Conservation (phyloP, 768 basidiomycete genomes). For the Dentipellis sp. region DNA sequence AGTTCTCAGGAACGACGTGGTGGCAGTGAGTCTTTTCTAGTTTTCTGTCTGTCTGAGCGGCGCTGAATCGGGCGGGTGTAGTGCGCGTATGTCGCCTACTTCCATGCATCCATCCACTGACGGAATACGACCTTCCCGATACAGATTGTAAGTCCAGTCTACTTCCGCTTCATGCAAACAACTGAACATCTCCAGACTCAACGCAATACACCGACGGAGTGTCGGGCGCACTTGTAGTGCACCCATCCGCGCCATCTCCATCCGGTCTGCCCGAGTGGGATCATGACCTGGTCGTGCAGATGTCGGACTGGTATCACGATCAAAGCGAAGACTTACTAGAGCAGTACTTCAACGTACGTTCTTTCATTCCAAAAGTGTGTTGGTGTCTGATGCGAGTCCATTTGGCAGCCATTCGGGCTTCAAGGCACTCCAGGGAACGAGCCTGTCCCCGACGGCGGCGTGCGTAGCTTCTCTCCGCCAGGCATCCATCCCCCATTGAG, state of each 20-base stretch:
- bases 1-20: slow-evolving; percentile 39
- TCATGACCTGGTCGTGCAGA: slow-evolving; percentile 27
- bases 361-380: not conserved
- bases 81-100: too few species aligned
- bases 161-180: too few species aligned
- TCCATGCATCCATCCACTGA: too few species aligned
- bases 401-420: slow-evolving; percentile 20
- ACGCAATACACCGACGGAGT: slow-evolving; percentile 40
- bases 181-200: not conserved
- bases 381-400: not conserved
- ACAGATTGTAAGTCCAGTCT: too few species aligned
- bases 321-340: slow-evolving; percentile 18
- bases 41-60: too few species aligned
- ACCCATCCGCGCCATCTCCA: slow-evolving; percentile 27
- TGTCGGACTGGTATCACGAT: slow-evolving; percentile 25
- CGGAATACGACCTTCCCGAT: too few species aligned
- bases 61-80: not conserved
- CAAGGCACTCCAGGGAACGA: slow-evolving; percentile 23
- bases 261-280: slow-evolving; percentile 28
- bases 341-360: slow-evolving; percentile 16
- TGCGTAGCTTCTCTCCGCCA: slow-evolving; percentile 3
- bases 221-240: slow-evolving; percentile 37
- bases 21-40: slow-evolving; percentile 29
- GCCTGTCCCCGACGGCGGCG: slow-evolving; percentile 25
- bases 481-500: not conserved